A percentile compares a stretch with the other conserved stretches of the same genome.
These are phyloP conservation scores for Aspergillus japonicus DNA, from an alignment of 2,329 filamentous ascomycete genomes.

Conservation along the genomic window DNA sequence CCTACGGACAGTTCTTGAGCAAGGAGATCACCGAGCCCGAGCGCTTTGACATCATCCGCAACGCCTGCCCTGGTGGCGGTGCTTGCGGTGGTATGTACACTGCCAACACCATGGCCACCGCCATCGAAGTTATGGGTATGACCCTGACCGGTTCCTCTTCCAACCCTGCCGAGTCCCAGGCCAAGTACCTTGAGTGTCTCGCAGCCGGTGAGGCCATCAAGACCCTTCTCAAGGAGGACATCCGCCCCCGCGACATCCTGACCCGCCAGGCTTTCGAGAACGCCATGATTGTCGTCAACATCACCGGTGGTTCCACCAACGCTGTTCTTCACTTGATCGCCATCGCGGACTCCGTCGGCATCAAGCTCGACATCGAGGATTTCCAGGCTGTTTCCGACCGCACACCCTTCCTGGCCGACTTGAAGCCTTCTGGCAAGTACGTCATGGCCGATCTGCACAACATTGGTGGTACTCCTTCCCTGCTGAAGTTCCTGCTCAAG, in stretches of 20 bases:
- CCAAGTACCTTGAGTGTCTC: constrained; percentile 72
- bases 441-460: constrained; percentile 59
- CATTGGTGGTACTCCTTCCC: constrained; percentile 58
- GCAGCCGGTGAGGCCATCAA: constrained; percentile 71
- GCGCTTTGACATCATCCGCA: constrained; percentile 14
- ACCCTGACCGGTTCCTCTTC: constrained; percentile 80
- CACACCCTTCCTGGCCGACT: constrained; percentile 75
- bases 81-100: constrained; percentile 82
- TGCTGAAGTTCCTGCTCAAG: constrained; percentile 59
- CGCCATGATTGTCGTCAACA: constrained; percentile 78
- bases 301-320: constrained; percentile 82
- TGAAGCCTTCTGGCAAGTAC: constrained; percentile 72
- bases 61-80: constrained; percentile 65
- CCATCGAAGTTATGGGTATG: constrained; percentile 72
- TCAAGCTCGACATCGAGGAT: constrained; percentile 81
- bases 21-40: constrained; percentile 14
- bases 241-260: constrained; percentile 73
- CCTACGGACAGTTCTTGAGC: constrained; percentile 82
- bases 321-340: constrained; percentile 82
- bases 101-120: constrained; percentile 70
- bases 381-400: constrained; percentile 80
- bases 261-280: constrained; percentile 80
- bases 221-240: constrained; percentile 72
- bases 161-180: constrained; percentile 70
- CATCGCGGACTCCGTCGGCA: constrained; percentile 76